Evolutionary conservation across 2,329 filamentous ascomycete species (phyloP), one percentile per base, ranked within the genome.

Genomic region (Colletotrichum sp.): DNA sequence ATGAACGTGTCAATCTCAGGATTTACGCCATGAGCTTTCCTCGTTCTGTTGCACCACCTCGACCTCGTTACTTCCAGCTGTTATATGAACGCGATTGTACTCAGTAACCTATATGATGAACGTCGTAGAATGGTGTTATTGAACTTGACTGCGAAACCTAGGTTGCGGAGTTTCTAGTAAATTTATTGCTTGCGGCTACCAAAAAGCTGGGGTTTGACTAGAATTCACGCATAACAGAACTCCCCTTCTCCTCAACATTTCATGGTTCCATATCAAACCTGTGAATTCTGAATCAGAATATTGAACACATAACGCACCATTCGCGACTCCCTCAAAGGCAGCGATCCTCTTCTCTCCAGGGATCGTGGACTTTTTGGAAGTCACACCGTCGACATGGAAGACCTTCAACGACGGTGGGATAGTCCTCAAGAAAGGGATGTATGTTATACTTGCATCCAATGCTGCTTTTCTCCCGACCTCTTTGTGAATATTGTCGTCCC

Each of bases 181-280:
- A 13, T 21, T 3, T 7, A 13, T 0, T 7, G 2, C 43, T 48
- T 0, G 9, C 6, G 43, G 18, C 43, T 52, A 52, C 43, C 6
- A 52, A 4, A 21, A 52, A 52, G n/a, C 18, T 0, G 12, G 0
- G 43, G 6, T 12, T 21, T 52, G 43, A 52, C n/a, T 52, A 21
- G 18, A 21, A 12, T 7, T 7, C 0, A 4, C 6, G 8, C 10
- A 52, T 13, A 13, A 0, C 10, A 13, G 0, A 13, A 13, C 43
- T 12, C 43, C 43, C n/a, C 12, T 48, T 48, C 5, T n/a, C 9
- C 39, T 48, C 18, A 48, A n/a, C 18, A 6, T 48, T 48, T 10
- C 9, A 48, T 12, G 9, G 18, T 12, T n/a, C 39, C 39, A 48
- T 12, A n/a, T 48, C 39, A 48, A 4, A 12, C 39, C 3, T n/a